phyloP scores from a whole-genome alignment of 108 stramenopile genomes.

The Stephanodiscus triporus region DNA sequence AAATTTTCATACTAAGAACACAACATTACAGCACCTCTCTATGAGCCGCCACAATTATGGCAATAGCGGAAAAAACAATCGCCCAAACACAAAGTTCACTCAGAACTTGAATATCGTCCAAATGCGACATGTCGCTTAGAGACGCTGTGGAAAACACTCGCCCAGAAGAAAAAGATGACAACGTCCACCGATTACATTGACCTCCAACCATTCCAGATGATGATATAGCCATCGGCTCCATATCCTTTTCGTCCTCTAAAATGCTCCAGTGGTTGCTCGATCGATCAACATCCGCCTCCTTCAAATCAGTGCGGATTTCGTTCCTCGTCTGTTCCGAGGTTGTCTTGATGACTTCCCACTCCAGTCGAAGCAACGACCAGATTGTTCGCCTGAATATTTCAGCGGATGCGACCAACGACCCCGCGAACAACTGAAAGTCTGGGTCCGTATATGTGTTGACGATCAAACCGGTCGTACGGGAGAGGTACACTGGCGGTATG shows the following conservation, averaged over 20 bases:
- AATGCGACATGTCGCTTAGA: conserved; percentile 65
- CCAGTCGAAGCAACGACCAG: conserved; percentile 83
- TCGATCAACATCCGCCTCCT: background rate
- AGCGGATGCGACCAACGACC: conserved; percentile 60
- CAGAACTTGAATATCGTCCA: conserved; percentile 74
- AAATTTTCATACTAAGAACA: too few relatives aligned
- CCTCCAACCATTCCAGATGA: conserved; percentile 10
- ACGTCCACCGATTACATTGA: background rate
- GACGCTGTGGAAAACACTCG: conserved; percentile 12
- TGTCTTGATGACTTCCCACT: conserved; percentile 81
- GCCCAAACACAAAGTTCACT: conserved; percentile 81
- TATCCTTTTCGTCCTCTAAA: conserved; percentile 36
- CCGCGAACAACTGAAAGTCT: conserved; percentile 39
- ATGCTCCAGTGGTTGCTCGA: background rate
- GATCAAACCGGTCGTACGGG: conserved; percentile 69
- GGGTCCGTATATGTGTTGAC: conserved; percentile 46
- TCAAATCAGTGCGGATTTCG: conserved; percentile 7
- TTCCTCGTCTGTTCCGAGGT: conserved; percentile 26
- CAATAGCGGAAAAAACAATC: conserved; percentile 65
- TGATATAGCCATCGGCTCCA: conserved; percentile 53
- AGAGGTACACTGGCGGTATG: conserved; percentile 76
- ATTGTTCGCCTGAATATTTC: conserved; percentile 84
- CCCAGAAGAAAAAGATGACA: background rate
- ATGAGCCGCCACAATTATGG: conserved; percentile 80
- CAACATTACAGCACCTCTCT: conserved; percentile 57